Conservation (phyloP, 352 stramenopile genomes). For the Pythium periplocum region DNA sequence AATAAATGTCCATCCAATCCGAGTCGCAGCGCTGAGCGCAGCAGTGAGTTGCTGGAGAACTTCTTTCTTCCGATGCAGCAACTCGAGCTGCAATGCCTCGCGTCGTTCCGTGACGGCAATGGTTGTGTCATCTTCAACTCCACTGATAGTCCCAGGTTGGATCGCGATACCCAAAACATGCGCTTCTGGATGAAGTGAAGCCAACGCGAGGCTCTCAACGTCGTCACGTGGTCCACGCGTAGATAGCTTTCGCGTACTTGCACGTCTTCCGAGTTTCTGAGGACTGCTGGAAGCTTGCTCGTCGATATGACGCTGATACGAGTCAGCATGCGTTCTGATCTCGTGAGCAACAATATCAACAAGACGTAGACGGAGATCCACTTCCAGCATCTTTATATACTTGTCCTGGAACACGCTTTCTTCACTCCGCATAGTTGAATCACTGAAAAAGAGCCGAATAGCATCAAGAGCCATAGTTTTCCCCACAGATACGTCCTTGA, state of each 20-base stretch:
- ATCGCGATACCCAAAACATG: too few relatives aligned
- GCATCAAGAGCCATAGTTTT: constrained; percentile 22
- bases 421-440: not conserved
- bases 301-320: too few relatives aligned
- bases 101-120: not conserved
- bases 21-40: constrained; percentile 27
- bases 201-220: too few relatives aligned
- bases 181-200: too few relatives aligned
- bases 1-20: constrained; percentile 52
- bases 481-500: constrained; percentile 28
- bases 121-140: too few relatives aligned
- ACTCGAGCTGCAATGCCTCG: constrained; percentile 12
- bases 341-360: constrained; percentile 41
- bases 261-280: constrained; percentile 7
- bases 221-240: not conserved
- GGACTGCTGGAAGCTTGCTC: not conserved
- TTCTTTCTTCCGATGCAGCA: constrained; percentile 36
- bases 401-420: constrained; percentile 28
- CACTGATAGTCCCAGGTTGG: too few relatives aligned
- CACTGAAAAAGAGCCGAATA: constrained; percentile 38
- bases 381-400: constrained; percentile 43
- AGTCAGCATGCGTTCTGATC: constrained; percentile 10
- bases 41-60: constrained; percentile 33
- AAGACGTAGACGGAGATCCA: constrained; percentile 43
- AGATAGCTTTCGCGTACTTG: constrained; percentile 1